phyloP scores from a whole-genome alignment of 2,329 filamentous ascomycete genomes.

The Tolypocladium guangdongense region DNA sequence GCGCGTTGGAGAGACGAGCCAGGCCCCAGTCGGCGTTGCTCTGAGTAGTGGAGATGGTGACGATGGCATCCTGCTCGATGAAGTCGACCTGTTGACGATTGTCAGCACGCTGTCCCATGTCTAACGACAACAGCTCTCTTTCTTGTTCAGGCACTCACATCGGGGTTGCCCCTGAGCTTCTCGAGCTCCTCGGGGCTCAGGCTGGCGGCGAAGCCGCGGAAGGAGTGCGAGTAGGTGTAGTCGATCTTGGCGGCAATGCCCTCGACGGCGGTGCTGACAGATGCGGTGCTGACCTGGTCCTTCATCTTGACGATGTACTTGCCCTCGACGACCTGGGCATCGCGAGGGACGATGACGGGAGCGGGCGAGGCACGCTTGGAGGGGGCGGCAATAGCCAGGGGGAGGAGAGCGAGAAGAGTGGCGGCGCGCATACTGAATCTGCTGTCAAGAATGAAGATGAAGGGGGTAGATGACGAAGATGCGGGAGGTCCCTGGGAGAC shows the following conservation, averaged over 20 bases:
- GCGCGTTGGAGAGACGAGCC: constrained; percentile 23
- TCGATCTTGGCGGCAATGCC: constrained; percentile 20
- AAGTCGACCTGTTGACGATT: constrained; percentile 16
- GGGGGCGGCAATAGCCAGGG: constrained; percentile 19
- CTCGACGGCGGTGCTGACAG: constrained; percentile 14
- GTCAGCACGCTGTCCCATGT: background rate
- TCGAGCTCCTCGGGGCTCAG: constrained; percentile 14
- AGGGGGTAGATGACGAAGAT: background rate
- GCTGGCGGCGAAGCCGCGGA: constrained; percentile 17
- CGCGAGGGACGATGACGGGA: constrained; percentile 21
- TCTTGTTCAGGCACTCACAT: constrained; percentile 6
- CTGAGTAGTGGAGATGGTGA: constrained; percentile 42
- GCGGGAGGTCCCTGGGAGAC: background rate
- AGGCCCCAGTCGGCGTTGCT: constrained; percentile 28
- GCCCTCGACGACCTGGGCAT: constrained; percentile 18
- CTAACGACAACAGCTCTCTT: background rate
- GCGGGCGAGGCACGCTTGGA: constrained; percentile 20
- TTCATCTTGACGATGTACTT: constrained; percentile 28
- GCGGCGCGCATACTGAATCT: constrained; percentile 18
- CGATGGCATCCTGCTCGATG: constrained; percentile 28
- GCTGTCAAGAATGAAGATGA: background rate
- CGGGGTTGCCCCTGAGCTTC: constrained; percentile 14
- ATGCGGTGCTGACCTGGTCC: constrained; percentile 9
- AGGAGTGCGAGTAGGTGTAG: constrained; percentile 15
- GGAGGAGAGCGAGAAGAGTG: constrained; percentile 21